phyloP scores from a whole-genome alignment of 768 basidiomycete species.

The Sporobolomyces roseus region DNA sequence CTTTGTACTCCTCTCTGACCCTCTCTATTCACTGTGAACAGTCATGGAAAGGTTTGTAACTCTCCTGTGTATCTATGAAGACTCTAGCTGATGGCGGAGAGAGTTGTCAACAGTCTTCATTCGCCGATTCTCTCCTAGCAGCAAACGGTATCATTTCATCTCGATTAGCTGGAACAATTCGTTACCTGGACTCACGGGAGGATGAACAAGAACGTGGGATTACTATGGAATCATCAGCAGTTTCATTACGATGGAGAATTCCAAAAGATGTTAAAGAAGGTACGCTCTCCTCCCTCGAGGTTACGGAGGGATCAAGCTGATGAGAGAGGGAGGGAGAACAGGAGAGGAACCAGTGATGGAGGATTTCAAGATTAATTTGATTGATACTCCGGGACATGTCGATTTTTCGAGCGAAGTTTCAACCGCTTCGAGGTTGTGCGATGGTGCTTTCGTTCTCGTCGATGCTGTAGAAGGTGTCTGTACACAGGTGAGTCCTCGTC shows the following conservation, averaged over 20 bases:
- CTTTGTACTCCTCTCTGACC: background rate
- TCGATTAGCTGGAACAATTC: slow-evolving; percentile 89
- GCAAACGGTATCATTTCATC: slow-evolving; percentile 96
- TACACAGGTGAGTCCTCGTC: slow-evolving; percentile 74
- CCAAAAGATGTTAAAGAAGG: slow-evolving; percentile 55
- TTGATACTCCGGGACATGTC: slow-evolving; percentile 98
- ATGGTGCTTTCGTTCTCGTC: slow-evolving; percentile 90
- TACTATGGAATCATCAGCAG: slow-evolving; percentile 97
- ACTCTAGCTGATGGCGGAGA: no score
- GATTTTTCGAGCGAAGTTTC: slow-evolving; percentile 98
- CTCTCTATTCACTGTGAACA: background rate
- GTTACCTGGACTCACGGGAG: slow-evolving; percentile 90
- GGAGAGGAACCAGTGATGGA: slow-evolving; percentile 50
- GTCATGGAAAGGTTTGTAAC: slow-evolving; percentile 34
- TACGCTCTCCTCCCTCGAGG: background rate
- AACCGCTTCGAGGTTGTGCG: slow-evolving; percentile 84
- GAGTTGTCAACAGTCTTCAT: slow-evolving; percentile 53
- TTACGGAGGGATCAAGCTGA: no score
- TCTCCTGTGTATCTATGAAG: no score
- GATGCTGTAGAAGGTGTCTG: slow-evolving; percentile 98
- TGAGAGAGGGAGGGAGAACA: background rate
- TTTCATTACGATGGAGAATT: slow-evolving; percentile 78
- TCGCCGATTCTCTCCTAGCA: slow-evolving; percentile 90
- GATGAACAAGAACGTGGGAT: slow-evolving; percentile 98
- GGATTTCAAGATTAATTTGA: slow-evolving; percentile 86